These are phyloP conservation scores for Syzygium aromaticum DNA, from an alignment of 345 rosid genomes.

Conservation along the genomic window DNA sequence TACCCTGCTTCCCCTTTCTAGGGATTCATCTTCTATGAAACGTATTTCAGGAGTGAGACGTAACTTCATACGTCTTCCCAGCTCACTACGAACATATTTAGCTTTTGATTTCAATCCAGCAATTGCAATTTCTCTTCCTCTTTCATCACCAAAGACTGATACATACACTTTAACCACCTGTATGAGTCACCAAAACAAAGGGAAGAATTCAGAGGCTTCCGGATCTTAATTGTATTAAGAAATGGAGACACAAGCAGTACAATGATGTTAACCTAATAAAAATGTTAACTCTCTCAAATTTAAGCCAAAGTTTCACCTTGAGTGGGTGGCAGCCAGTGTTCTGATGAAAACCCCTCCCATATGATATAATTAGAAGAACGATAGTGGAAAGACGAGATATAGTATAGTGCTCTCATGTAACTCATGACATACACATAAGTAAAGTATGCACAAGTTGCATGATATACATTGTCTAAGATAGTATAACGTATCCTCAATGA, in stretches of 20 bases:
- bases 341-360: neutral
- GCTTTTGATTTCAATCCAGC: slow-evolving; percentile 83
- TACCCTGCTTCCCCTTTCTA: slow-evolving; percentile 96
- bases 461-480: neutral
- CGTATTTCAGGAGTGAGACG: slow-evolving; percentile 87
- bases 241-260: neutral
- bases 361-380: neutral
- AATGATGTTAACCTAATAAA: neutral
- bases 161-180: slow-evolving; percentile 94
- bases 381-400: neutral
- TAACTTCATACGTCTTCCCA: slow-evolving; percentile 88
- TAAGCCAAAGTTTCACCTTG: neutral
- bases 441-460: neutral
- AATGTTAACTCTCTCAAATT: neutral
- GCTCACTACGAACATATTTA: slow-evolving; percentile 63
- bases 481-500: neutral
- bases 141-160: slow-evolving; percentile 92
- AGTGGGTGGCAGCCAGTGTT: neutral
- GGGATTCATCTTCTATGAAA: slow-evolving; percentile 76
- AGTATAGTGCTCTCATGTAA: neutral
- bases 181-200: neutral
- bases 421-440: neutral
- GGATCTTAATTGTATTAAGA: neutral
- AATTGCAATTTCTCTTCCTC: slow-evolving; percentile 84
- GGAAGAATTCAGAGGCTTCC: neutral